Conservation (phyloP, 2,329 filamentous ascomycete species). For the Hypoxylon sp. region DNA sequence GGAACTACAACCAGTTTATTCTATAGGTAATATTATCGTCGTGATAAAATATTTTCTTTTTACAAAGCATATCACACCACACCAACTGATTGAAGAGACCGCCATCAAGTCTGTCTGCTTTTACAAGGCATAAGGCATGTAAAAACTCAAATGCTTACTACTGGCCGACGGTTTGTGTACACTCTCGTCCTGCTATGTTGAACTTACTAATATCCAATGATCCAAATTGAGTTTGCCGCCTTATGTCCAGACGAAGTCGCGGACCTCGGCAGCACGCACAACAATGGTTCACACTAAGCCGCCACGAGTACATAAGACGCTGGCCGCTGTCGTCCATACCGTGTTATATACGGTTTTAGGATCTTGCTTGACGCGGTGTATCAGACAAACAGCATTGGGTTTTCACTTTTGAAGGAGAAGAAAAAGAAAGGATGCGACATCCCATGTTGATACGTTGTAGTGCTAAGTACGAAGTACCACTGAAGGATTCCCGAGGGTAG, state of each 20-base stretch:
- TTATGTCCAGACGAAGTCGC: constrained; percentile 14
- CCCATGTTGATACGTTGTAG: neutral
- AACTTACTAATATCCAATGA: constrained; percentile 9
- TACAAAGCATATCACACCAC: constrained; percentile 4
- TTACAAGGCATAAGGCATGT: too few species aligned
- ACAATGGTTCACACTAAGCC: constrained; percentile 7
- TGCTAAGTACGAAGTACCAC: constrained; percentile 5
- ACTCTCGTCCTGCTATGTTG: constrained; percentile 4
- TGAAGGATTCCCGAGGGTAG: constrained; percentile 14
- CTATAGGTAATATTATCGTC: neutral
- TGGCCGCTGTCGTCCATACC: constrained; percentile 33
- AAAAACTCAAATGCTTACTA: neutral
- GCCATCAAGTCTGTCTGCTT: neutral
- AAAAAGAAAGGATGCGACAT: neutral
- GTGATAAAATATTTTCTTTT: constrained; percentile 9
- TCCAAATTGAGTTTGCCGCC: constrained; percentile 13
- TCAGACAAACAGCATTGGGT: constrained; percentile 6
- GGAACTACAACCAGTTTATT: constrained; percentile 2
- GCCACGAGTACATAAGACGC: neutral
- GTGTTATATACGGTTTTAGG: neutral
- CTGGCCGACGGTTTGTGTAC: neutral
- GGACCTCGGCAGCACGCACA: constrained; percentile 9
- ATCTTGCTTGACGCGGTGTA: constrained; percentile 9
- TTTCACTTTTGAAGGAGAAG: constrained; percentile 10
- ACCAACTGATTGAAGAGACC: too few species aligned